Conservation (phyloP, 345 rosid species). For the Arabidopsis thaliana region DNA sequence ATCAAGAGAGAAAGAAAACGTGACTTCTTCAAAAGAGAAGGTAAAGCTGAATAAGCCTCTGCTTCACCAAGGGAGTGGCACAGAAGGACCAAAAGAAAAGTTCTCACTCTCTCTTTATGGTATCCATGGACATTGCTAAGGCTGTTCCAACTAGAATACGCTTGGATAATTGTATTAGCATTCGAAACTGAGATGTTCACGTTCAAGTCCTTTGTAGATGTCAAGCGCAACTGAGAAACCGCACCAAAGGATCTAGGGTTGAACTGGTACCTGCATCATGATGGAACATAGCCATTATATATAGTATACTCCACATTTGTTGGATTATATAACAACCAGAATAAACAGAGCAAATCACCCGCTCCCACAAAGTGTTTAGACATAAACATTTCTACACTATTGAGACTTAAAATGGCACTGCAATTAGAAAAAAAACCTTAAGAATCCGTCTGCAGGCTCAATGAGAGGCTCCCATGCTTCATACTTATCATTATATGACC, state of each 20-base stretch:
- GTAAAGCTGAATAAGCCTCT: not conserved
- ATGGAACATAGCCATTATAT: constrained; percentile 37
- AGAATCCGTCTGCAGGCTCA: constrained; percentile 83
- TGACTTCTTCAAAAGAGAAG: constrained; percentile 17
- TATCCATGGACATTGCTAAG: constrained; percentile 61
- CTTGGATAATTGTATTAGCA: constrained; percentile 92
- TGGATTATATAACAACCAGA: constrained; percentile 23
- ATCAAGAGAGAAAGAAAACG: constrained; percentile 25
- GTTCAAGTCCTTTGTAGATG: constrained; percentile 77
- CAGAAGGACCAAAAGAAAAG: constrained; percentile 25
- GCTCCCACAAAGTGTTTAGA: constrained; percentile 3
- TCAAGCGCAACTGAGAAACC: constrained; percentile 82
- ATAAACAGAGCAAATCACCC: constrained; percentile 13
- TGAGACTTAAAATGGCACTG: constrained; percentile 2
- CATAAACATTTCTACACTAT: constrained; percentile 6
- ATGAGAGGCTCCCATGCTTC: constrained; percentile 97
- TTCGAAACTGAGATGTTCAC: constrained; percentile 84
- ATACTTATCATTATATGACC: constrained; percentile 91
- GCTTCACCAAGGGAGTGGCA: constrained; percentile 19
- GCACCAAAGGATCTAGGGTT: constrained; percentile 77
- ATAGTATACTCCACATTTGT: constrained; percentile 11
- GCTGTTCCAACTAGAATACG: constrained; percentile 95
- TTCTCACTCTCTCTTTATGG: constrained; percentile 56
- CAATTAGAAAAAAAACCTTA: constrained; percentile 56
- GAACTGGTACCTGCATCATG: constrained; percentile 73